Evolutionary conservation across 106 monocot species (phyloP), one percentile per base, ranked within the genome.

Genomic region (Posidonia australis): DNA sequence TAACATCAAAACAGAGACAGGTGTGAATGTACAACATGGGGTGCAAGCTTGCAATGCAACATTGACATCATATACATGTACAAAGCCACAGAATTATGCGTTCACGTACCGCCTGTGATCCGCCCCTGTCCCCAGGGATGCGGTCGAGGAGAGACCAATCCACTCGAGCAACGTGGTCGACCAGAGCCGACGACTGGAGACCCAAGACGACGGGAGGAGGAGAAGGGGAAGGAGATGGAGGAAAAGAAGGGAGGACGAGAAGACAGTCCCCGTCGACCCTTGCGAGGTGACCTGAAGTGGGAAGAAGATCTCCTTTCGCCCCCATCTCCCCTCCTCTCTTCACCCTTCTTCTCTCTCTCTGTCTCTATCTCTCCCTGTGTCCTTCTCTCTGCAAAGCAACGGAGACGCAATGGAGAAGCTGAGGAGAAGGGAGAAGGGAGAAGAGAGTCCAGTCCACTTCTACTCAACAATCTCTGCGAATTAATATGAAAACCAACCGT

Each of bases 81-180:
- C 36, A 36, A 4, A 36, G 36, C 36, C 2, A 36, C 5, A 36
- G 23, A 53, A 21, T 53, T 19, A 53, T 19, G 23, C 19, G 53
- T 11, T 19, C 25, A 51, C 18, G 10, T 43, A 92, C 92, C 88
- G 80, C 80, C 56, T 85, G 84, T 19, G 92, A 92, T 52, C 92
- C 92, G 27, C 88, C 88, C 20, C 84, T 64, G 55, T 88, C 92
- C 41, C 92, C 92, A 45, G 84, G 82, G 31, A 88, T 77, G 41
- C 74, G 80, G 13, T 92, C 80, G 67, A 92, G 88, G 18, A 92
- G 78, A 7, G 82, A 85, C 68, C 76, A 78, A 47, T 92, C 88
- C 23, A 92, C 82, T 23, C 88, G 31, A 6, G 84, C 92, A n/a
- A 92, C 80, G 74, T 92, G 92, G 80, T 92, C 92, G 22, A 92